Evolutionary conservation across 495 filamentous ascomycete species (phyloP).

Genomic region (Cercophora newfieldiana): DNA sequence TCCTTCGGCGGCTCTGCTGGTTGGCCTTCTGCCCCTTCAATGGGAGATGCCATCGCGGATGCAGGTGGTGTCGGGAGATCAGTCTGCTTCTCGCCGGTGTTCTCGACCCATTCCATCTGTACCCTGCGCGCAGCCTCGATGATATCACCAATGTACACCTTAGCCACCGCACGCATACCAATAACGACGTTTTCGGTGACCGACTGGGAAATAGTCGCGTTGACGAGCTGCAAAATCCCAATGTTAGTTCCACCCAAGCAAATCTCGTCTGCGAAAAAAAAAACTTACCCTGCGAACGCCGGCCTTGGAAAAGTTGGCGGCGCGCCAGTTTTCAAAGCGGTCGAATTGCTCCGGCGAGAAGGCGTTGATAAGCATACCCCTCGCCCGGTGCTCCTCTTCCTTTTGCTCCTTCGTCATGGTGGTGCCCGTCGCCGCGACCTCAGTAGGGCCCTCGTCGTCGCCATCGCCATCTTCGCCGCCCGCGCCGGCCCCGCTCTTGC

Average conservation of each 20-base stretch:
- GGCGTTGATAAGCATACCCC: constrained; percentile 63
- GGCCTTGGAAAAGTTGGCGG: constrained; percentile 58
- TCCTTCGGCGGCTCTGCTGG: constrained; percentile 34
- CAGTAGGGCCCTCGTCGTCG: constrained; percentile 65
- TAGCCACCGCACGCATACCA: constrained; percentile 77
- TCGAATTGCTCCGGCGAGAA: constrained; percentile 67
- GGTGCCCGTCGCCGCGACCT: constrained; percentile 63
- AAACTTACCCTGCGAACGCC: constrained; percentile 43
- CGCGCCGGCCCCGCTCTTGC: constrained; percentile 32
- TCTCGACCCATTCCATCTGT: constrained; percentile 73
- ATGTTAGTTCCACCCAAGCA: constrained; percentile 24
- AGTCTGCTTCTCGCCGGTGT: constrained; percentile 50
- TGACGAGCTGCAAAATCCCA: constrained; percentile 60
- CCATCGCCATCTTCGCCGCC: constrained; percentile 55
- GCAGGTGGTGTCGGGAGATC: constrained; percentile 40
- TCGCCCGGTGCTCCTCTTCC: constrained; percentile 64
- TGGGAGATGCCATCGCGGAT: constrained; percentile 17
- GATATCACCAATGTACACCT: constrained; percentile 80
- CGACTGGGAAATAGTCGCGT: constrained; percentile 86
- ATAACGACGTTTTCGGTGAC: constrained; percentile 76
- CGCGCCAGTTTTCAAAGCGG: constrained; percentile 73
- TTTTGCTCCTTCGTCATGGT: constrained; percentile 65
- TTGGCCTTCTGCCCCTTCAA: constrained; percentile 2
- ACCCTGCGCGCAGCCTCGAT: constrained; percentile 78
- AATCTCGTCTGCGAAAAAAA: background rate